Evolutionary conservation across 305 asterid species (phyloP), one percentile per base, ranked within the genome.

Genomic region (Fraxinus platypoda): DNA sequence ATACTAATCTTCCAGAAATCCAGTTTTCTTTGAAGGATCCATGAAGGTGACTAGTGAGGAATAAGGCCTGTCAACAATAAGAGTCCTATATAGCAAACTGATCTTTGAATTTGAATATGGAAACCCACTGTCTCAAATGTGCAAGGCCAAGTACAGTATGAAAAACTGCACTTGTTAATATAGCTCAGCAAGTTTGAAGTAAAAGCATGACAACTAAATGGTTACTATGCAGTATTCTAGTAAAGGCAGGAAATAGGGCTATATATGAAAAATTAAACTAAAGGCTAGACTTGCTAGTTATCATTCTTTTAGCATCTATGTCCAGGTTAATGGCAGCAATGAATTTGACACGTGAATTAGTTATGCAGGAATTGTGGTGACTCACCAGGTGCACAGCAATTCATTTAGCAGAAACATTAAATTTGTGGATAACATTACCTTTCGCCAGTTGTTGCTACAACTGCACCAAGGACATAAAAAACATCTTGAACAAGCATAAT

Each of bases 401-500:
- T 57, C 75, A 74, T 79, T 54, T 57, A 28, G 84, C 43, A 70
- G 81, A 81, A 62, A 80, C 52, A 80, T 49, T 66, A 73, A 82
- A 76, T 76, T 78, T 21, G 35, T 74, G n/a, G 54, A 46, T 78
- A 74, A 68, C 26, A 87, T 87, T 88, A 94, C 99, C 91, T 93
- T 95, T 88, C 81, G 89, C 99, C 97, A 95, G 79, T 86, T 89
- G 82, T 84, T 90, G 81, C 88, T 89, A 84, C 97, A 95, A 87
- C 91, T 86, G 73, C 79, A 81, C 89, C 94, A 89, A 77, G 66
- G 81, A 80, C 95, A 90, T 23, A 84, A 79, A 83, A 92, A 89
- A 84, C 97, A 92, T 83, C 89, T 86, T 80, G 88, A 85, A 84
- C 91, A 84, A 26, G 87, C 88, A 64, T 85, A 88, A 41, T 12